A percentile compares a stretch with the other conserved stretches of the same genome.
Conservation (phyloP, 768 basidiomycete species). For the Xerocomellus amylosporus region DNA sequence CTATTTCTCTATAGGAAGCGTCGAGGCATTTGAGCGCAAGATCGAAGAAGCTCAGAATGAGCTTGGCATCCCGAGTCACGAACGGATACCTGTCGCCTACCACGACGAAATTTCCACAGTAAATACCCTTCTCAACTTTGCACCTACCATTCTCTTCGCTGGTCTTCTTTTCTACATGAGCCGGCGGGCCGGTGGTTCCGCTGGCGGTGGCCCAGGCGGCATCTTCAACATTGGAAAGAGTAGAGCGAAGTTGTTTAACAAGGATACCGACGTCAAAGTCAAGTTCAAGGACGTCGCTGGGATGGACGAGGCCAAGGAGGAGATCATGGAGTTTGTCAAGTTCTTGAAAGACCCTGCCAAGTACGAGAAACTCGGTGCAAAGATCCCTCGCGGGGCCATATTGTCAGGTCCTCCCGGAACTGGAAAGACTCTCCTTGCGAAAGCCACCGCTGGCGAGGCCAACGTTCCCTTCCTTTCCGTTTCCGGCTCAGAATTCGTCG, state of each 20-base stretch:
- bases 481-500: conserved; percentile 98
- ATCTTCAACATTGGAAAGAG: conserved; percentile 98
- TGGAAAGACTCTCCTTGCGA: conserved; percentile 96
- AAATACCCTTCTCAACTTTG: conserved; percentile 82
- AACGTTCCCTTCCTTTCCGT: conserved; percentile 97
- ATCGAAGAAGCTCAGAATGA: conserved; percentile 92
- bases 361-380: conserved; percentile 96
- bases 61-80: conserved; percentile 85
- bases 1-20: conserved; percentile 95
- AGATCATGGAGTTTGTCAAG: conserved; percentile 99
- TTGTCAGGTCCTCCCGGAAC: conserved; percentile 96
- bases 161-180: conserved; percentile 90
- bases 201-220: conserved; percentile 71
- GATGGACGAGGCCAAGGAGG: conserved; percentile 99
- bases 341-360: conserved; percentile 94
- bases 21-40: conserved; percentile 95
- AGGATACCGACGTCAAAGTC: conserved; percentile 90
- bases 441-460: conserved; percentile 98
- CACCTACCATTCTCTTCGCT: conserved; percentile 89
- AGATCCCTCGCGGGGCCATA: conserved; percentile 95
- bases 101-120: conserved; percentile 89
- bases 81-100: conserved; percentile 96
- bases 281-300: conserved; percentile 98
- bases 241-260: conserved; percentile 91
- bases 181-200: conserved; percentile 58